Percentiles rank a stretch among this genome's conserved stretches.
These are phyloP conservation scores for Bifiguratus adelaidae DNA, from an alignment of 192 early-diverging fungal species.

Conservation along the genomic window DNA sequence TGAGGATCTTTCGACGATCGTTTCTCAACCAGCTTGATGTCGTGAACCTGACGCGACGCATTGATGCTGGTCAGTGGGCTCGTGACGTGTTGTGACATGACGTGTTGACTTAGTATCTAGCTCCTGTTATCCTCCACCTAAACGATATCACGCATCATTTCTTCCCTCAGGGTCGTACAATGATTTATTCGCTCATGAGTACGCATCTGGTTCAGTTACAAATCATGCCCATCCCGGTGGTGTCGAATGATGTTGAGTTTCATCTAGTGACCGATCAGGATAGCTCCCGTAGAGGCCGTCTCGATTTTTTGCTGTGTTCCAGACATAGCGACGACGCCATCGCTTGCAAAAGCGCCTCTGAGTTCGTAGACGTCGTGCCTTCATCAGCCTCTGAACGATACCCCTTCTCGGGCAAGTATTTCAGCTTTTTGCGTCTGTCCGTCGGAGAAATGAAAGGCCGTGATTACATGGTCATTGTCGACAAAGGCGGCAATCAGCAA, in stretches of 20 bases:
- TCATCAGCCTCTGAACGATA: constrained; percentile 5
- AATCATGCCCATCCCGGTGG: no score
- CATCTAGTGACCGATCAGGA: constrained; percentile 23
- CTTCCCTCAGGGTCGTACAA: no score
- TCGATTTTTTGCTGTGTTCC: constrained; percentile 34
- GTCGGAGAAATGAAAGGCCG: constrained; percentile 23
- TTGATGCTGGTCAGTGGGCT: background rate
- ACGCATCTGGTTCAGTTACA: no score
- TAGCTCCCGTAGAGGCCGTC: constrained; percentile 8
- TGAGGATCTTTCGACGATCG: constrained; percentile 45
- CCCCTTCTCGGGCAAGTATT: constrained; percentile 17
- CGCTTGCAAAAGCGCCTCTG: constrained; percentile 13
- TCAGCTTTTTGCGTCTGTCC: constrained; percentile 22
- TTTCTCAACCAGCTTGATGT: constrained; percentile 44
- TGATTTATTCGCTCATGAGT: no score
- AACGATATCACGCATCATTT: no score
- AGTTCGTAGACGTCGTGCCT: constrained; percentile 18
- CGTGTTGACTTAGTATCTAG: no score
- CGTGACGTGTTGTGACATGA: no score
- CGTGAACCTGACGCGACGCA: background rate
- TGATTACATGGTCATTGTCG: constrained; percentile 22
- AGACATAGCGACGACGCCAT: no score
- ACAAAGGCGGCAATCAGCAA: constrained; percentile 14
- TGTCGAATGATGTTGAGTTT: no score
- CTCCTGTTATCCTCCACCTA: no score